These are phyloP conservation scores for Pestalotiopsis sp. DNA, from an alignment of 2,329 filamentous ascomycete genomes.

Conservation along the genomic window DNA sequence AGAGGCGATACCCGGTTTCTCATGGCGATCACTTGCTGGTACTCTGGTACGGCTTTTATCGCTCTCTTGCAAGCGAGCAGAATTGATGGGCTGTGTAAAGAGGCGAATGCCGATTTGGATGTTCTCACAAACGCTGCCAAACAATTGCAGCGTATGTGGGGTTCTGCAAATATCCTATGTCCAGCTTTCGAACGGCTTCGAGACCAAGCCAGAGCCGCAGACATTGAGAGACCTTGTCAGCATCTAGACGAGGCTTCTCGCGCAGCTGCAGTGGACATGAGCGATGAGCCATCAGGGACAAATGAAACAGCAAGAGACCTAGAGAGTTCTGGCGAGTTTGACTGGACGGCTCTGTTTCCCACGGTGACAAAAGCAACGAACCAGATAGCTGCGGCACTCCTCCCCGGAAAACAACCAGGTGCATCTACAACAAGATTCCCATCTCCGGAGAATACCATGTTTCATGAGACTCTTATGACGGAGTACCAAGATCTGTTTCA, in stretches of 20 bases:
- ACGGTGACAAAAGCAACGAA: slow-evolving; percentile 35
- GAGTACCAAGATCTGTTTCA: slow-evolving; percentile 28
- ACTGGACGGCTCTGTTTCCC: slow-evolving; percentile 37
- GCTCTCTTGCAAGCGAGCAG: slow-evolving; percentile 40
- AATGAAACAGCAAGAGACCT: slow-evolving; percentile 14
- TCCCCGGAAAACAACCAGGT: slow-evolving; percentile 23
- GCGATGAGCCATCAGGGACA: slow-evolving; percentile 14
- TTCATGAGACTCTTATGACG: slow-evolving; percentile 24
- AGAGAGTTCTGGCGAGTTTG: slow-evolving; percentile 23
- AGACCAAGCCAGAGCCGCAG: slow-evolving; percentile 13
- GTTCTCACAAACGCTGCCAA: slow-evolving; percentile 33
- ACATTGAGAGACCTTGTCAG: slow-evolving; percentile 8
- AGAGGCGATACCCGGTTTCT: slow-evolving; percentile 42
- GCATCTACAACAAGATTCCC: slow-evolving; percentile 20
- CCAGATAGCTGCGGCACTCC: slow-evolving; percentile 27
- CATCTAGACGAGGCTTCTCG: background rate
- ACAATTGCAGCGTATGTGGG: slow-evolving; percentile 38
- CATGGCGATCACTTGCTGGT: slow-evolving; percentile 46
- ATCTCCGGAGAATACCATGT: slow-evolving; percentile 21
- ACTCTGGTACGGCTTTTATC: slow-evolving; percentile 42
- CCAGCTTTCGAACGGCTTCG: slow-evolving; percentile 32
- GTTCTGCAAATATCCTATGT: slow-evolving; percentile 36
- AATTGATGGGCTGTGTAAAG: slow-evolving; percentile 30
- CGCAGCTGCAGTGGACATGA: slow-evolving; percentile 6
- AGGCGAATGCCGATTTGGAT: slow-evolving; percentile 35